A percentile compares a stretch with the other conserved stretches of the same genome.
phyloP scores from a whole-genome alignment of 129 eudicot genomes.

The Flaveria bidentis region DNA sequence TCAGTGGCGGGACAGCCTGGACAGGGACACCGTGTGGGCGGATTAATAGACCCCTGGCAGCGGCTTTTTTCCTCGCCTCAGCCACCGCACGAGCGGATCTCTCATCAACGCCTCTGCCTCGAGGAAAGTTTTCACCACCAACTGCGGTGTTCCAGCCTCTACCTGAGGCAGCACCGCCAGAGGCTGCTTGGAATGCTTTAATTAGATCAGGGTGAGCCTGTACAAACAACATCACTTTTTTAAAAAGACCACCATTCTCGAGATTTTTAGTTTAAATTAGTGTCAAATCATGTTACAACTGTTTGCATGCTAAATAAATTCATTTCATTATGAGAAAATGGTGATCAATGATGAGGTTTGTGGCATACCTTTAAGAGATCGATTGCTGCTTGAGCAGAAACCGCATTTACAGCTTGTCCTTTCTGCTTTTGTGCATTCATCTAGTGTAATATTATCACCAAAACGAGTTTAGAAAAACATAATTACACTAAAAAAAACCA shows the following conservation, averaged over 20 bases:
- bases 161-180: constrained; percentile 51
- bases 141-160: constrained; percentile 35
- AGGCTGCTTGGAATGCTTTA: constrained; percentile 79
- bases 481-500: not conserved
- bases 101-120: constrained; percentile 83
- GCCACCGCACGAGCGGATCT: constrained; percentile 82
- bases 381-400: constrained; percentile 77
- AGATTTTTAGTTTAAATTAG: not conserved
- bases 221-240: constrained; percentile 2
- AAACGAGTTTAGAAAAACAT: not conserved
- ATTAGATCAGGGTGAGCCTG: constrained; percentile 76
- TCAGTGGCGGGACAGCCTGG: constrained; percentile 60
- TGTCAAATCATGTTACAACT: not conserved
- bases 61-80: constrained; percentile 79
- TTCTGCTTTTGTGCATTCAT: constrained; percentile 86
- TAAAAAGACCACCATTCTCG: not conserved
- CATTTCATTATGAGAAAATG: too few relatives aligned
- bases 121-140: constrained; percentile 47
- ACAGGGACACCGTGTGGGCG: constrained; percentile 71
- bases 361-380: constrained; percentile 69
- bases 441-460: constrained; percentile 35
- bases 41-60: constrained; percentile 65
- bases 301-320: not conserved
- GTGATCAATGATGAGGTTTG: not conserved
- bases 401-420: constrained; percentile 69